Base-by-base conservation (phyloP, 2,329 filamentous ascomycete species). In the Sporothrix variecibatus region DNA sequence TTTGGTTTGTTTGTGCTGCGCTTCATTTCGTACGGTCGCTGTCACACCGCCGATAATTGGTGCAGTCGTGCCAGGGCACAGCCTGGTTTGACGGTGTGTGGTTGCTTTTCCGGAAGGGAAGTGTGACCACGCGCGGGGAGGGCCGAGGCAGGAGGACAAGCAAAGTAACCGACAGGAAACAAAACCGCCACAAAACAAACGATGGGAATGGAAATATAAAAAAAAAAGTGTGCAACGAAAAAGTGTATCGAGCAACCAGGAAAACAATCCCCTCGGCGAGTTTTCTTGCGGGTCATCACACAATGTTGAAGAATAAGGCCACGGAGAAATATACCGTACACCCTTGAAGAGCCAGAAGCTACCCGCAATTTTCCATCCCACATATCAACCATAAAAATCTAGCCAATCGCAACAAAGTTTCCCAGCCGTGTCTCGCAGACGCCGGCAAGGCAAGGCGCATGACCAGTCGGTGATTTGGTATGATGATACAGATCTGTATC, bases 21-120 rank as follows among this genome's bases (percentile, higher is more conserved):
- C 28, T 60, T 28, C 34, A 34, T 72, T 72, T 31, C 34, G 11
- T 46, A 28, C 3, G 46, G 23, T 38, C 38, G 49, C 34, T 49
- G 28, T 72, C 60, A 65, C 71, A 72, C 71, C 71, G 71, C 71
- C 60, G 28, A 53, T 23, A 31, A 38, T 65, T 23, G 71, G 71
- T 65, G 58, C 7, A 8, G 60, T 26, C 12, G 12, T 11, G 38
- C 2, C 43, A 51, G 9, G 51, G 9, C 70, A 72, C 56, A 72
- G 70, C 70, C 40, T 72, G 43, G 43, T 53, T 51, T 65, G 58
- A 65, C 56, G 70, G 70, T 72, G 70, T 72, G 70, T 62, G 58
- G 53, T 71, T 26, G 23, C 20, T 56, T 56, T 40, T 38, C 26
- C 9, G 28, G 17, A 8, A 31, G 34, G 38, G 69, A n/a, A 26